Conservation (phyloP, 2,329 filamentous ascomycete species). For the Penicillium sp. region DNA sequence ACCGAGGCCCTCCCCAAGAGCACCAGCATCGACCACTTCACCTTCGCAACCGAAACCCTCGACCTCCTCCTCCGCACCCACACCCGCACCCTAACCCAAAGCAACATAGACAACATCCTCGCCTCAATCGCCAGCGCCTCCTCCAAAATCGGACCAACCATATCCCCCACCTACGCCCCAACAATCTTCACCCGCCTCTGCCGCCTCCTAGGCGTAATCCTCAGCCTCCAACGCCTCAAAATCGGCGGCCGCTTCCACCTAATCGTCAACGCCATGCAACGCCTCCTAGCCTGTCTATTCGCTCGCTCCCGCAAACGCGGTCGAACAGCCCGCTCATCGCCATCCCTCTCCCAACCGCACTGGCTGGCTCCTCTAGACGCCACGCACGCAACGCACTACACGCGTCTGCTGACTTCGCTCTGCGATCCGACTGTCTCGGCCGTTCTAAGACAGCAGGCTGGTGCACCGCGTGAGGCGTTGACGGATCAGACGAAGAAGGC, state of each 20-base stretch:
- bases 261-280: slow-evolving; percentile 53
- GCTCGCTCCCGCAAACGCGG: slow-evolving; percentile 41
- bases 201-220: slow-evolving; percentile 49
- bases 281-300: slow-evolving; percentile 55
- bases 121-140: slow-evolving; percentile 36
- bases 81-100: slow-evolving; percentile 43
- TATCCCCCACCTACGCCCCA: slow-evolving; percentile 32
- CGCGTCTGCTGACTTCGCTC: slow-evolving; percentile 56
- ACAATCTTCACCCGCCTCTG: slow-evolving; percentile 54
- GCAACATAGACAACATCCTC: slow-evolving; percentile 45
- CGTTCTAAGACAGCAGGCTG: slow-evolving; percentile 41
- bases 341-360: slow-evolving; percentile 30
- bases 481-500: slow-evolving; percentile 59
- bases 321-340: slow-evolving; percentile 25
- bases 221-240: slow-evolving; percentile 56
- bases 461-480: slow-evolving; percentile 45
- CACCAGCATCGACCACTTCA: slow-evolving; percentile 39
- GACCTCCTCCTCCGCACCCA: slow-evolving; percentile 41
- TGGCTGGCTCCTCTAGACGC: slow-evolving; percentile 38
- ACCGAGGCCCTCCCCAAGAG: slow-evolving; percentile 31
- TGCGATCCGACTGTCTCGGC: slow-evolving; percentile 59
- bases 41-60: slow-evolving; percentile 39
- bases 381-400: slow-evolving; percentile 49
- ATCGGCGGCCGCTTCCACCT: slow-evolving; percentile 60
- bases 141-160: slow-evolving; percentile 35